phyloP scores from a whole-genome alignment of 2,329 filamentous ascomycete species.

The Ilyonectria sp. region DNA sequence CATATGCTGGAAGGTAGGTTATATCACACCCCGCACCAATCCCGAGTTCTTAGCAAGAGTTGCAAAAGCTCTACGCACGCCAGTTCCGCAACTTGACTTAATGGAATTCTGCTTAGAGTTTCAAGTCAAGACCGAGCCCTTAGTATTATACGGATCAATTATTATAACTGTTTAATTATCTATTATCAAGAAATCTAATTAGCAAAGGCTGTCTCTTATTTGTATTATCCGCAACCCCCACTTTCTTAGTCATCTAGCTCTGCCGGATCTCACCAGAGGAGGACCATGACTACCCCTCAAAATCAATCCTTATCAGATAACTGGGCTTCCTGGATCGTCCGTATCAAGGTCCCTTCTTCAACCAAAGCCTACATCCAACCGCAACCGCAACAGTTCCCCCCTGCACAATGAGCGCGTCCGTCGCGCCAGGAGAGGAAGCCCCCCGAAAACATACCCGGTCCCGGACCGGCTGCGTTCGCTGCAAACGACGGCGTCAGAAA shows the following conservation, averaged over 20 bases:
- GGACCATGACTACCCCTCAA: neutral
- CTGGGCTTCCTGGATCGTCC: neutral
- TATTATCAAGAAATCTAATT: too few relatives aligned
- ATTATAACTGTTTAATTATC: too few relatives aligned
- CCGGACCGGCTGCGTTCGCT: slow-evolving; percentile 36
- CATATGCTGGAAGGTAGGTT: slow-evolving; percentile 12
- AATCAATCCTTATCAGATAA: neutral
- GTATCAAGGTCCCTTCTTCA: neutral
- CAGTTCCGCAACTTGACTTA: too few relatives aligned
- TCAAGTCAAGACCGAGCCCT: too few relatives aligned
- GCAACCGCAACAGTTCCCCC: too few relatives aligned
- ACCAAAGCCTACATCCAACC: neutral
- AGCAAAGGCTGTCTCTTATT: too few relatives aligned
- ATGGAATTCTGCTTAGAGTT: too few relatives aligned
- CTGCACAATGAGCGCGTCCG: neutral
- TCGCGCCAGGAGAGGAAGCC: neutral
- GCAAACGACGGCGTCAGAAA: slow-evolving; percentile 35
- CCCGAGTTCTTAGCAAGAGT: slow-evolving; percentile 25
- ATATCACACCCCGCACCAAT: slow-evolving; percentile 17
- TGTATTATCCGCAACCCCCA: too few relatives aligned
- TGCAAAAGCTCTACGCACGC: slow-evolving; percentile 24
- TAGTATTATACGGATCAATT: too few relatives aligned
- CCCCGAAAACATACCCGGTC: slow-evolving; percentile 26
- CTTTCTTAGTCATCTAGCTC: too few relatives aligned
- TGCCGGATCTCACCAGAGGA: neutral